phyloP scores from a whole-genome alignment of 805 yeast genomes.

The Pichia gijzeniarum region DNA sequence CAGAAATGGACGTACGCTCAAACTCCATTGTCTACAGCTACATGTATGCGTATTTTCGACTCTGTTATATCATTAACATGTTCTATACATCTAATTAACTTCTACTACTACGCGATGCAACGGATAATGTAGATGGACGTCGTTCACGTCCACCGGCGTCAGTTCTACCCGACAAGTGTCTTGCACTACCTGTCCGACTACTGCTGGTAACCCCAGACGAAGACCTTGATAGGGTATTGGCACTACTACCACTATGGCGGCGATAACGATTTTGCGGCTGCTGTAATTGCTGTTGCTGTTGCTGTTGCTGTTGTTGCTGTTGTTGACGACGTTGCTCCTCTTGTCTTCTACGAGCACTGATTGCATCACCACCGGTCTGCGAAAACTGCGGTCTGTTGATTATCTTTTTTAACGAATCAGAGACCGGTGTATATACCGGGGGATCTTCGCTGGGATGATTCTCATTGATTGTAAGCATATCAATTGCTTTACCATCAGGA shows the following conservation, averaged over 20 bases:
- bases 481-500: slow-evolving; percentile 24
- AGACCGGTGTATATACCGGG: slow-evolving; percentile 32
- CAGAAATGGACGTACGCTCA: too few relatives aligned
- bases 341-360: slow-evolving; percentile 1
- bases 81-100: too few relatives aligned
- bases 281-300: neutral
- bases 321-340: neutral
- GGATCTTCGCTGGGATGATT: slow-evolving; percentile 28
- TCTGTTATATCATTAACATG: too few relatives aligned
- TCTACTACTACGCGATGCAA: too few relatives aligned
- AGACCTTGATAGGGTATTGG: neutral
- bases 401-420: slow-evolving; percentile 19
- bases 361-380: slow-evolving; percentile 24
- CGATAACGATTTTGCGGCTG: neutral
- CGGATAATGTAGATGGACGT: too few relatives aligned
- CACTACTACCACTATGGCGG: neutral
- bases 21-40: too few relatives aligned
- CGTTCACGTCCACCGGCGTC: too few relatives aligned
- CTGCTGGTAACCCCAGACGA: neutral
- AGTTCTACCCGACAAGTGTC: neutral
- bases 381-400: slow-evolving; percentile 24
- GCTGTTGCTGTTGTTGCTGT: neutral
- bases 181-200: too few relatives aligned
- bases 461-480: slow-evolving; percentile 23
- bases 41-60: too few relatives aligned